Conservation (phyloP, 73 alveolate species). For the Durusdinium trenchii region DNA sequence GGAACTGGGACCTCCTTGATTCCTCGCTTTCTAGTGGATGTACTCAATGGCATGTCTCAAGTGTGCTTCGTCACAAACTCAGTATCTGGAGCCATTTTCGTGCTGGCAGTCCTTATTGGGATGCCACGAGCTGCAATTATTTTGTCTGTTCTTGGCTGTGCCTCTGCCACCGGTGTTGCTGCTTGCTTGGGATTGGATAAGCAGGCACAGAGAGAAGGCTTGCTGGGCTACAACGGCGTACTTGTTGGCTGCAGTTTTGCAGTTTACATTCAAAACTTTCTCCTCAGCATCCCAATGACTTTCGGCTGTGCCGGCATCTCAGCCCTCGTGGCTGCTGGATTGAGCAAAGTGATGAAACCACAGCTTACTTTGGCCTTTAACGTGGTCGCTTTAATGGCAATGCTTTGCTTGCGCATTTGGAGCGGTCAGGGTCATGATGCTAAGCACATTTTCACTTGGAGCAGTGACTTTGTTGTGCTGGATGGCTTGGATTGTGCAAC, state of each 20-base stretch:
- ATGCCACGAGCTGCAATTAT: neutral
- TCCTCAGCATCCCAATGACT: neutral
- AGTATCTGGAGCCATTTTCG: neutral
- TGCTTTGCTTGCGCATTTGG: neutral
- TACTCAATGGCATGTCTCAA: conserved; percentile 1
- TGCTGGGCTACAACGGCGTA: conserved; percentile 54
- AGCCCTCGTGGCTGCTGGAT: conserved; percentile 41
- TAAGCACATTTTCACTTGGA: conserved; percentile 10
- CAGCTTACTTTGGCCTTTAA: conserved; percentile 43
- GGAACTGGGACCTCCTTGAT: no score
- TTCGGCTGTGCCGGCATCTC: neutral
- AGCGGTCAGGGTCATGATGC: no score
- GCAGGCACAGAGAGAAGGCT: conserved; percentile 16
- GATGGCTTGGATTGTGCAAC: neutral
- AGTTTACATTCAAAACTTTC: conserved; percentile 12
- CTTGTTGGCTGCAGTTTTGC: conserved; percentile 40
- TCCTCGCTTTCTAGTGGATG: conserved; percentile 20
- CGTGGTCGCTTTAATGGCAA: neutral
- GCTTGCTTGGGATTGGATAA: neutral
- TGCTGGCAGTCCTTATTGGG: conserved; percentile 28
- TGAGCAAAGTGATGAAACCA: conserved; percentile 26
- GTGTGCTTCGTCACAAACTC: conserved; percentile 22
- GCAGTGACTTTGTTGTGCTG: conserved; percentile 41
- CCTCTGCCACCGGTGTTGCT: neutral
- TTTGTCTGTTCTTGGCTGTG: neutral